A percentile compares a stretch with the other conserved stretches of the same genome.
Conservation (phyloP, 148 eudicot genomes). For the Diospyros lotus region DNA sequence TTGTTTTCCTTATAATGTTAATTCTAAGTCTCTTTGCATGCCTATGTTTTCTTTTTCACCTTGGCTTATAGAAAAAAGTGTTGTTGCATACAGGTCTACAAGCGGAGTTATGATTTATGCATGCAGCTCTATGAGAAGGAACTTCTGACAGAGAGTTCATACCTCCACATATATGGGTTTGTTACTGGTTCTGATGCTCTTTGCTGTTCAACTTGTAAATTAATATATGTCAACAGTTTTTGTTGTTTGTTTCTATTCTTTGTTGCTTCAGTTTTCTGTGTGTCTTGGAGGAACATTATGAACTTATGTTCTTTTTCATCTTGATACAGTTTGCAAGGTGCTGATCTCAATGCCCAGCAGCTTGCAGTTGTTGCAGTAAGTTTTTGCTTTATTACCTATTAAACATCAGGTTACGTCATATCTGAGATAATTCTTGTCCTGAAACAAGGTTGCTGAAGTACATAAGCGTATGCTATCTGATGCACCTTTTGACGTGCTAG, state of each 20-base stretch:
- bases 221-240: not conserved
- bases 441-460: too few species aligned
- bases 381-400: constrained; percentile 7
- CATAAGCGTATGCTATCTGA: not conserved
- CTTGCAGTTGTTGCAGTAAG: constrained; percentile 91
- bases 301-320: not conserved
- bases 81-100: constrained; percentile 58
- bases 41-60: too few species aligned
- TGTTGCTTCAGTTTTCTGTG: not conserved
- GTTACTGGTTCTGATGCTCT: constrained; percentile 14
- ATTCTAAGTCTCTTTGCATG: too few species aligned
- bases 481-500: not conserved
- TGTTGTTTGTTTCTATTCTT: not conserved
- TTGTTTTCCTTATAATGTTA: not conserved
- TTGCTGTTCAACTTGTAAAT: constrained; percentile 1
- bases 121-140: constrained; percentile 92
- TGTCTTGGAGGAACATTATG: not conserved
- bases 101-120: constrained; percentile 83
- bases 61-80: not conserved
- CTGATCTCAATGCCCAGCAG: constrained; percentile 84
- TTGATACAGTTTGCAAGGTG: constrained; percentile 60
- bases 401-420: not conserved
- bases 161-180: constrained; percentile 83
- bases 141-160: constrained; percentile 72
- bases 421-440: not conserved